These are phyloP conservation scores for Leptographium procerum DNA, from an alignment of 2,329 filamentous ascomycete genomes.

Conservation along the genomic window DNA sequence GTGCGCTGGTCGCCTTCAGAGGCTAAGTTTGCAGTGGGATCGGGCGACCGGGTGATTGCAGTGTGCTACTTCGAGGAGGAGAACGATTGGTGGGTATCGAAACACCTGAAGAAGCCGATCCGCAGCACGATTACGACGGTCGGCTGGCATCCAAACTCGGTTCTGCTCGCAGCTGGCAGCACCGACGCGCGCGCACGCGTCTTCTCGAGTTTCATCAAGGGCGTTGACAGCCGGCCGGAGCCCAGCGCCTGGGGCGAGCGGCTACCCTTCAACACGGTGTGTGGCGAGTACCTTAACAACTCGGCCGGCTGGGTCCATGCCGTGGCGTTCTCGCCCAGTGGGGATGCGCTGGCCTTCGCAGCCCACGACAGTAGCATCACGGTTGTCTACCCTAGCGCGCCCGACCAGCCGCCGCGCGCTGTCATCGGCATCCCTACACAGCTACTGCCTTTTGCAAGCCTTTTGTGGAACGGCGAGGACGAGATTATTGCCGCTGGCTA, in stretches of 20 bases:
- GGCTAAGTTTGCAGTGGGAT: conserved; percentile 94
- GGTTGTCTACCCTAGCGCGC: conserved; percentile 84
- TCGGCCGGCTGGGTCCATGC: conserved; percentile 95
- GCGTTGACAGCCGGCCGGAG: conserved; percentile 75
- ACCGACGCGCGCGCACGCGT: conserved; percentile 94
- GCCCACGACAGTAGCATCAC: conserved; percentile 95
- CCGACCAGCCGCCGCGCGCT: conserved; percentile 83
- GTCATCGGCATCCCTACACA: conserved; percentile 84
- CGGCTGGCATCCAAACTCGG: conserved; percentile 95
- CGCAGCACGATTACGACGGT: conserved; percentile 92
- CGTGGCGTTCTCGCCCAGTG: conserved; percentile 84
- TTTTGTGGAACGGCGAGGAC: conserved; percentile 83
- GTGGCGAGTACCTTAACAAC: conserved; percentile 91
- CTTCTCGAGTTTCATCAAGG: conserved; percentile 93
- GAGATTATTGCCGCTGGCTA: conserved; percentile 95
- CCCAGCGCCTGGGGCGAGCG: conserved; percentile 89
- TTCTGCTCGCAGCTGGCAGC: conserved; percentile 87
- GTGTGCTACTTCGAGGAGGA: conserved; percentile 99
- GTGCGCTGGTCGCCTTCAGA: conserved; percentile 96
- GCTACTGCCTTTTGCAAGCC: conserved; percentile 79
- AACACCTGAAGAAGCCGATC: conserved; percentile 98
- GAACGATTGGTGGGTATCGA: conserved; percentile 99
- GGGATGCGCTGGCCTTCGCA: conserved; percentile 85
- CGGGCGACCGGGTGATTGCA: conserved; percentile 87
- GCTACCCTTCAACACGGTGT: conserved; percentile 95